Conservation (phyloP, 441 rosid species). For the Dalechampia spathulata region DNA sequence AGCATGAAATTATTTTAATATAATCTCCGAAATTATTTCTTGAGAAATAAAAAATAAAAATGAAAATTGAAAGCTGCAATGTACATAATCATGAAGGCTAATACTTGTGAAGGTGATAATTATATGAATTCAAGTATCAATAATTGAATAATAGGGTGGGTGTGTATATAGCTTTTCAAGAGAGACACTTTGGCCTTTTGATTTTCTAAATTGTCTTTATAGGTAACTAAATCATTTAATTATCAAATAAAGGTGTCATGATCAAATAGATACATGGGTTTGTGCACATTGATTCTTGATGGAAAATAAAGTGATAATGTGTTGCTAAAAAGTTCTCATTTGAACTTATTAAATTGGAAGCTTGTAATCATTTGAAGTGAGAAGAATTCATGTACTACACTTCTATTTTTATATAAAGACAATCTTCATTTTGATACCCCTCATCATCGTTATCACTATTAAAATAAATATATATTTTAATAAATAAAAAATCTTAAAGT, state of each 20-base stretch:
- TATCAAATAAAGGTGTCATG: conserved; percentile 18
- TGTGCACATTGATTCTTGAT: conserved; percentile 26
- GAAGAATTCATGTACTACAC: conserved; percentile 11
- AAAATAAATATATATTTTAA: neutral
- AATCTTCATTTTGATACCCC: neutral
- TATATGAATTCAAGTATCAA: no score
- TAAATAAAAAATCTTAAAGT: no score
- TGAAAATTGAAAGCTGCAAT: no score
- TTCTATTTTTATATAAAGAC: conserved; percentile 6
- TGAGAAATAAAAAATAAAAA: no score
- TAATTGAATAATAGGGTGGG: no score
- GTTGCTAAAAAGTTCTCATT: conserved; percentile 31
- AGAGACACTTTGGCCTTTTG: conserved; percentile 3
- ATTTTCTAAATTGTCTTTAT: no score
- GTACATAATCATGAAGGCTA: no score
- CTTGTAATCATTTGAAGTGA: conserved; percentile 25
- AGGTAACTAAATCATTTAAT: neutral
- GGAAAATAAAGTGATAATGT: conserved; percentile 27
- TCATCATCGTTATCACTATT: neutral
- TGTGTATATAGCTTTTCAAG: neutral
- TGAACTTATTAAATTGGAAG: conserved; percentile 27
- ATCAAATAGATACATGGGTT: conserved; percentile 28
- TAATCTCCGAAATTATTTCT: no score
- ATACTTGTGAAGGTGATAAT: no score
- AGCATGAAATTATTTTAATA: no score